Evolutionary conservation across 139 green algal species (phyloP).

Genomic region (Closterium sp.): DNA sequence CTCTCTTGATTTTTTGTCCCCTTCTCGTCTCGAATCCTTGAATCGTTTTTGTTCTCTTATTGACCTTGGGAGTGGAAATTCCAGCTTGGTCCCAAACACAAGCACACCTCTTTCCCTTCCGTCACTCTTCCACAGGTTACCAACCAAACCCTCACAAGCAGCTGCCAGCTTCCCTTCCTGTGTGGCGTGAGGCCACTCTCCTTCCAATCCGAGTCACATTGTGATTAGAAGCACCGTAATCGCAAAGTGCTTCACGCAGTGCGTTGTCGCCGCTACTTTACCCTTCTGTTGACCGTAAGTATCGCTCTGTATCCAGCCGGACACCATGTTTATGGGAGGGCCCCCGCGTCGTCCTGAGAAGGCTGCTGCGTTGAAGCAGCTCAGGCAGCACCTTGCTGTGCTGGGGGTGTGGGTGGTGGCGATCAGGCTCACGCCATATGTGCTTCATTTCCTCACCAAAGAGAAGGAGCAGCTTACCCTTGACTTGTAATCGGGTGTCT

Average conservation of each 20-base stretch:
- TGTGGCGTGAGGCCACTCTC: too few relatives aligned
- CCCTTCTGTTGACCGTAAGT: not conserved
- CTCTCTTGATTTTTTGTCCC: not conserved
- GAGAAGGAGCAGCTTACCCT: not conserved
- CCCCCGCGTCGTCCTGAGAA: slow-evolving; percentile 16
- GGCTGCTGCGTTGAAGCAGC: slow-evolving; percentile 14
- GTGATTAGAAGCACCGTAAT: too few relatives aligned
- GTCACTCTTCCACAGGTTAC: not conserved
- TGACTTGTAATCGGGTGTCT: not conserved
- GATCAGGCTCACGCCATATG: slow-evolving; percentile 8
- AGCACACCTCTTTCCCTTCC: not conserved
- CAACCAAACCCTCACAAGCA: not conserved
- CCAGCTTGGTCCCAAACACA: not conserved
- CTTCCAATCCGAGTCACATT: too few relatives aligned
- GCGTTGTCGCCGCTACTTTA: not conserved
- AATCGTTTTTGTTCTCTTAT: not conserved
- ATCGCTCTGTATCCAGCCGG: not conserved
- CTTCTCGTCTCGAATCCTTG: not conserved
- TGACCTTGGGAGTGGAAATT: not conserved
- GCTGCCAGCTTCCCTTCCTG: not conserved
- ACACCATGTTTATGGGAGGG: slow-evolving; percentile 24
- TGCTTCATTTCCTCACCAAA: slow-evolving; percentile 12
- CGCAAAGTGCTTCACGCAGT: too few relatives aligned
- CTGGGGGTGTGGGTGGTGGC: slow-evolving; percentile 12
- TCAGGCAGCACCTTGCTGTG: slow-evolving; percentile 14